A percentile compares a stretch with the other conserved stretches of the same genome.
phyloP scores from a whole-genome alignment of 192 early-diverging fungal species.

The Coemansia nantahalensis region DNA sequence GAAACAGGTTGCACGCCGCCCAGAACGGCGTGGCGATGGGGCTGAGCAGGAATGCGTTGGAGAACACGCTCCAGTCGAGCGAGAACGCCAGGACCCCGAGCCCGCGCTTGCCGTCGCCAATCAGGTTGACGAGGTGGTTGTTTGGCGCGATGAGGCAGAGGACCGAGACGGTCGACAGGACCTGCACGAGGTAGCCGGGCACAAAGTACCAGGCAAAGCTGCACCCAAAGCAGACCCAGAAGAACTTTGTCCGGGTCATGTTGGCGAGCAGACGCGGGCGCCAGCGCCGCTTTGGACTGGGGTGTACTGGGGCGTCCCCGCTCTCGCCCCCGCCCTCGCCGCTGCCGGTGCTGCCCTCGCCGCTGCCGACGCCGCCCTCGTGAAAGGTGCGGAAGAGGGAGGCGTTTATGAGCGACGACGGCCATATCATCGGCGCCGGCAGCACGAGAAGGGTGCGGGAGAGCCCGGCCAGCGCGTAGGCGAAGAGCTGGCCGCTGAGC shows the following conservation, averaged over 20 bases:
- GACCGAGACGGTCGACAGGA: conserved; percentile 62
- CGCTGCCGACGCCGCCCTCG: conserved; percentile 36
- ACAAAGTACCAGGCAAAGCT: conserved; percentile 61
- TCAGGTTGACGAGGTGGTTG: conserved; percentile 44
- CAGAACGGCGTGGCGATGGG: conserved; percentile 77
- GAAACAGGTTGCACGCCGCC: conserved; percentile 68
- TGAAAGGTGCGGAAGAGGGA: conserved; percentile 80
- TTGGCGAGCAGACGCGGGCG: conserved; percentile 1
- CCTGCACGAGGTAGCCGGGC: conserved; percentile 65
- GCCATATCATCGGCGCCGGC: conserved; percentile 89
- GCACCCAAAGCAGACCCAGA: conserved; percentile 51
- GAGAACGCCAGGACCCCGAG: conserved; percentile 68
- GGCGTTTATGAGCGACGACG: conserved; percentile 70
- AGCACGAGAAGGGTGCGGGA: conserved; percentile 75
- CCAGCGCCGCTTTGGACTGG: conserved; percentile 7
- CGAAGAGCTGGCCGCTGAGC: conserved; percentile 66
- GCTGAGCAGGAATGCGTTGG: conserved; percentile 56
- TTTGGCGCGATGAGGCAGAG: conserved; percentile 58
- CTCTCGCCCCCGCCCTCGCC: too few species aligned
- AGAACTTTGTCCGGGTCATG: conserved; percentile 53
- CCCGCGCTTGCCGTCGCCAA: conserved; percentile 58
- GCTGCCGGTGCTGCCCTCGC: neutral
- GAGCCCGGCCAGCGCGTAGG: conserved; percentile 68
- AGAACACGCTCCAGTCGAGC: conserved; percentile 74
- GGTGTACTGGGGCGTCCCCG: too few species aligned